Base-by-base conservation (phyloP, 139 green algal genomes). In the Haematococcus sp. region DNA sequence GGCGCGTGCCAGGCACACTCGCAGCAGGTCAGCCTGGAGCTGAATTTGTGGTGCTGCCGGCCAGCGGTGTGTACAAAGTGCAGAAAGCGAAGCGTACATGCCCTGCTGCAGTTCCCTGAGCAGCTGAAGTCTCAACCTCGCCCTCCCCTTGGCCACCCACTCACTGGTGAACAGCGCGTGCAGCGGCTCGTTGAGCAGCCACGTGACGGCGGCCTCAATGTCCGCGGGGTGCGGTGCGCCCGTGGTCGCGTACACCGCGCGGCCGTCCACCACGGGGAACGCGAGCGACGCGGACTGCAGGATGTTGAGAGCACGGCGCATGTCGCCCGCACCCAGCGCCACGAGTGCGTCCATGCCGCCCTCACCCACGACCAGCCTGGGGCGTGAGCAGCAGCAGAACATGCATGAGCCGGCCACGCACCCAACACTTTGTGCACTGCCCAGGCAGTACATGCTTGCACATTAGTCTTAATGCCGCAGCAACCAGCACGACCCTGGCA, bases 301-400 rank as follows among this genome's bases (percentile, higher is more conserved):
- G 58, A 98, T 95, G 88, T 99, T 99, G 70, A 99, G 93, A 1
- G 90, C 91, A 5, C 90, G 84, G 23, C 95, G 83, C 95, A 99
- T 98, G 88, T 99, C 95, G 0, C 95, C 95, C 0, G 54, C 66
- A 7, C 91, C 90, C 33, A 99, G 84, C 33, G 78, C 70, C 25
- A 96, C 74, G 9, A 99, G 68, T 1, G 95, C 91, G 11, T 96
- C 81, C 80, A 98, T 68, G 4, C 92, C 95, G 0, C 73, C 89
- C 9, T 78, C 67, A 19, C 84, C 86, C 52, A 95, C 68, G 31
- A 83, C 82, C 13, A 86, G 71, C 22, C 84, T 88, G 80, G 20
- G 32, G 52, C 23, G 52, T 20, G 20, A 4, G 23, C 11, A 13
- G 23, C n/a, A 28, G 54, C 17, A 13, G 54, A n/a, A n/a, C n/a